These are phyloP conservation scores for Psilocybe mexicana DNA, from an alignment of 1,284 basidiomycete species.

Conservation along the genomic window DNA sequence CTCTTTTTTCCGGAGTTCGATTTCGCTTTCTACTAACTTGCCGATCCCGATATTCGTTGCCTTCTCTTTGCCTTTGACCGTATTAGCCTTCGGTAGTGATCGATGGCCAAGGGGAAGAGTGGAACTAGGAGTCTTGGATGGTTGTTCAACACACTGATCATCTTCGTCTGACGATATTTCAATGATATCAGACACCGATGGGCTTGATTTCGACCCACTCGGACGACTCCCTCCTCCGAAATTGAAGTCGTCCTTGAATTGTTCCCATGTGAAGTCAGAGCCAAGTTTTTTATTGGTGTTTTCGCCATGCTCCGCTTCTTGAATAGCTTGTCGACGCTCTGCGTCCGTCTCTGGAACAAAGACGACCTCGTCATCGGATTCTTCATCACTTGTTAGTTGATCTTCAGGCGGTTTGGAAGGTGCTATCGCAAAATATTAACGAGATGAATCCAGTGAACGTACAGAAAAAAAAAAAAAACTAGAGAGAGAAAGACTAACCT, in stretches of 20 bases:
- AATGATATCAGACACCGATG: conserved; percentile 12
- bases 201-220: conserved; percentile 7
- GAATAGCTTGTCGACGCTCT: conserved; percentile 51
- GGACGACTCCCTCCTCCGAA: conserved; percentile 25
- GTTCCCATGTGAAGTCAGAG: conserved; percentile 40
- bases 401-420: conserved; percentile 18
- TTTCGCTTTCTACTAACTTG: conserved; percentile 46
- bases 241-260: conserved; percentile 50
- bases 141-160: conserved; percentile 22
- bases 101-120: conserved; percentile 23
- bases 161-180: conserved; percentile 28
- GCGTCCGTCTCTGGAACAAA: conserved; percentile 53
- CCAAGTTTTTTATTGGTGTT: conserved; percentile 34
- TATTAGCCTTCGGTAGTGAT: background rate
- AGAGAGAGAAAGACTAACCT: conserved; percentile 21
- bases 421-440: background rate
- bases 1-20: conserved; percentile 48
- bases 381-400: conserved; percentile 18
- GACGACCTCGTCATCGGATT: conserved; percentile 36
- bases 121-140: conserved; percentile 33
- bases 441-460: background rate
- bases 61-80: conserved; percentile 15
- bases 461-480: no score
- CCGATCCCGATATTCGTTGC: conserved; percentile 30
- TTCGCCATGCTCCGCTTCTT: conserved; percentile 41